Base-by-base conservation (phyloP, 345 rosid genomes). In the Citrus maxima region DNA sequence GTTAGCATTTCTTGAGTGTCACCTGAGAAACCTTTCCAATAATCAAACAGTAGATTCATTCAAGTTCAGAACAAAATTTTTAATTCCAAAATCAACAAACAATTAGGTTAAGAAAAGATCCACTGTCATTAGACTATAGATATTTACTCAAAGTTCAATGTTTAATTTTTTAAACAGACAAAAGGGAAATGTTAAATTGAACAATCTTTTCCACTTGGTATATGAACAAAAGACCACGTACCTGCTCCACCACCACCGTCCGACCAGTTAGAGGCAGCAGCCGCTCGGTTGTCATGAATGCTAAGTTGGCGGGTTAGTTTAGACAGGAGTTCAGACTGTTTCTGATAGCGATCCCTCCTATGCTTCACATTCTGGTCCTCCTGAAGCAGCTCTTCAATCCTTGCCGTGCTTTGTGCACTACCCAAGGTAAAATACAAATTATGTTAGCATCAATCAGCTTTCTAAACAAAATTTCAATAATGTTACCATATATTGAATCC, bases 331-430 rank as follows among this genome's bases (percentile, higher is more conserved):
- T 95, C 89, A 2, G 99, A 90, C 71, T 95, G 99, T 64, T 91
- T 95, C 88, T 92, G 93, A 78, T 66, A 83, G n/a, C 88, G 88
- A 76, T 92, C 98, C 81, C 99, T 88, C 82, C 87, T 86, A 2
- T 87, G 88, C 85, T 88, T 95, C 32, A 89, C 96, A 72, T 93
- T 95, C 65, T 90, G 93, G 84, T 95, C 98, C 86, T 95, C 99
- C 85, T 85, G 96, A 64, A 95, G 94, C 82, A 95, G 85, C 80
- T 94, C 89, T 84, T 95, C 99, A 63, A 95, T 92, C 86, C 85
- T 91, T 64, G 75, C 84, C 1, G 89, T 83, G 85, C 98, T 92
- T 84, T 92, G 95, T 24, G 91, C 85, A 74, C 98, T 95, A 82
- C 54, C 75, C 49, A 80, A 74, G 28, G n/a, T 66, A 55, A 25